A percentile compares a stretch with the other conserved stretches of the same genome.
These are phyloP conservation scores for Puccinia hordei DNA, from an alignment of 1,284 basidiomycete species.

Conservation along the genomic window DNA sequence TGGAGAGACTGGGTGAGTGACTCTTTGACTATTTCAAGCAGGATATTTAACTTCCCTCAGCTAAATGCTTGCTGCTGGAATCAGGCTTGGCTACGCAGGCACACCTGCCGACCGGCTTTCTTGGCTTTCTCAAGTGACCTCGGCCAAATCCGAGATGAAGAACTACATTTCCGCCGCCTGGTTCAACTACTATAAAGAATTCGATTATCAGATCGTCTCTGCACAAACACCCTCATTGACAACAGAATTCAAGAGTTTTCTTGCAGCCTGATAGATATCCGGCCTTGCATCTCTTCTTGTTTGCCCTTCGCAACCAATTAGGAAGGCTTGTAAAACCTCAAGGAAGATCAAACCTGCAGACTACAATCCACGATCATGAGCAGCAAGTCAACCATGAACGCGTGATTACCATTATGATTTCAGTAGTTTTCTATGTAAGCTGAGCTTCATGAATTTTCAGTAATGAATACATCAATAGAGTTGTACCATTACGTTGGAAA, in stretches of 20 bases:
- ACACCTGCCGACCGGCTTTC: conserved; percentile 54
- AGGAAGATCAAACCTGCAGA: neutral
- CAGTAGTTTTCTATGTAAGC: conserved; percentile 10
- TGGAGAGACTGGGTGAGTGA: conserved; percentile 57
- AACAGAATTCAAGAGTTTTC: conserved; percentile 3
- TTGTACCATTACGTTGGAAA: conserved; percentile 1
- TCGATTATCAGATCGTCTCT: conserved; percentile 54
- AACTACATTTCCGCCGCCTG: conserved; percentile 58
- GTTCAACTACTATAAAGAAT: conserved; percentile 58
- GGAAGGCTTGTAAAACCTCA: neutral
- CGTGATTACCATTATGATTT: conserved; percentile 1
- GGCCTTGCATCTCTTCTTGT: neutral
- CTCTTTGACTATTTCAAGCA: neutral
- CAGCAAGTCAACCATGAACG: neutral
- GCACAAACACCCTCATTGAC: conserved; percentile 19
- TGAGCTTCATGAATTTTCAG: conserved; percentile 18
- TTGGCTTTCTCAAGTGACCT: conserved; percentile 56
- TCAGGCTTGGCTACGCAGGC: conserved; percentile 53
- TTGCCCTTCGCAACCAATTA: neutral
- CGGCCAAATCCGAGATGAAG: conserved; percentile 54
- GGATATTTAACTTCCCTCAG: neutral
- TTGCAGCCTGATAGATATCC: neutral
- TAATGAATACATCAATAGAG: conserved; percentile 27
- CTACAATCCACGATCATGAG: conserved; percentile 8
- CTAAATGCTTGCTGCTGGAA: neutral